Evolutionary conservation across 129 eudicot genomes (phyloP).

Genomic region (Mikania micrantha): DNA sequence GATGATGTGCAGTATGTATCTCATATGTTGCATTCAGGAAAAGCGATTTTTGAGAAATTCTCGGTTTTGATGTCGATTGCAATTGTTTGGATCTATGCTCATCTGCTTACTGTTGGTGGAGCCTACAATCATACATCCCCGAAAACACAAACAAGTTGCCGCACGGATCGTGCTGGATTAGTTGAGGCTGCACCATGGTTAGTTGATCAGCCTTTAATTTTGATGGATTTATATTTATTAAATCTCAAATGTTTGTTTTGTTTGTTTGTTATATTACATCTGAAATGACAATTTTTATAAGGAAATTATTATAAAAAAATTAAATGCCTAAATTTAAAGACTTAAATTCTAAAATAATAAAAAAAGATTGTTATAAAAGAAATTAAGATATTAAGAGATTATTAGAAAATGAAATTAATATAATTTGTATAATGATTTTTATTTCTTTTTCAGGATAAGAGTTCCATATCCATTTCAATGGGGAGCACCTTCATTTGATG

Average conservation of each 20-base stretch:
- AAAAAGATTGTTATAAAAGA: background rate
- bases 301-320: no score
- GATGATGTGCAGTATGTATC: slow-evolving; percentile 43
- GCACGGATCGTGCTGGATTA: slow-evolving; percentile 86
- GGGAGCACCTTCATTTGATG: slow-evolving; percentile 78
- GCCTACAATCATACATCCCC: slow-evolving; percentile 63
- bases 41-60: slow-evolving; percentile 49
- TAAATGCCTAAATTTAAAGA: no score
- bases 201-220: slow-evolving; percentile 1
- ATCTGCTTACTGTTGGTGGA: slow-evolving; percentile 82
- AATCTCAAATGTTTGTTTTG: background rate
- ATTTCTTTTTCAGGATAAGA: slow-evolving; percentile 40
- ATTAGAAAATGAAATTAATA: no score
- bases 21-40: slow-evolving; percentile 45
- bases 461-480: slow-evolving; percentile 79
- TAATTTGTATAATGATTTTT: background rate
- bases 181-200: slow-evolving; percentile 80
- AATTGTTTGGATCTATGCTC: slow-evolving; percentile 88
- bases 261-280: no score
- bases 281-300: no score
- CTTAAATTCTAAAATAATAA: no score
- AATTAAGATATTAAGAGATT: no score
- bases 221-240: background rate
- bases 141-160: slow-evolving; percentile 64
- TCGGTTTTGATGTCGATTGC: slow-evolving; percentile 61